These are phyloP conservation scores for Xylaria longipes DNA, from an alignment of 495 filamentous ascomycete species.

Conservation along the genomic window DNA sequence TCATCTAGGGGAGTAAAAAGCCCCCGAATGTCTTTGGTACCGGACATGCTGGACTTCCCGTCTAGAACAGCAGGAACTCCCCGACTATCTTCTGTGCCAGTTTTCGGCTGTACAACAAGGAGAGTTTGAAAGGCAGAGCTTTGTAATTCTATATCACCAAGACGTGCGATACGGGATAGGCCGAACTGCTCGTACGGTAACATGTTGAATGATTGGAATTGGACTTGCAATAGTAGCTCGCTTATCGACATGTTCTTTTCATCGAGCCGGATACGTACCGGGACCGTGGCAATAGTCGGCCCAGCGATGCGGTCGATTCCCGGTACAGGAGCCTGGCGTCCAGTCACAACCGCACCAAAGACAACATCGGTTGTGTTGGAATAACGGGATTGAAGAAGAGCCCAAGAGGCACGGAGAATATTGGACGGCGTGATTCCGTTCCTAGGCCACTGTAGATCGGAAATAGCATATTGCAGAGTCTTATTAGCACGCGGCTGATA, in stretches of 20 bases:
- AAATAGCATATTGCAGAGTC: neutral
- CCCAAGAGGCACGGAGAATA: neutral
- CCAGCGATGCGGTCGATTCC: constrained; percentile 44
- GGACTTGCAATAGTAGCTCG: neutral
- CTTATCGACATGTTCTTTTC: neutral
- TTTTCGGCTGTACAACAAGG: neutral
- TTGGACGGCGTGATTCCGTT: neutral
- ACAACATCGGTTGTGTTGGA: constrained; percentile 40
- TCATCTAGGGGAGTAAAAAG: neutral
- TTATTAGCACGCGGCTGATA: neutral
- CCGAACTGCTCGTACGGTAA: constrained; percentile 1
- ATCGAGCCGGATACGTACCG: constrained; percentile 20
- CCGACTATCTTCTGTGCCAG: neutral
- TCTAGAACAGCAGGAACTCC: neutral
- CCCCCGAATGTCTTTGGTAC: neutral
- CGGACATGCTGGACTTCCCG: neutral
- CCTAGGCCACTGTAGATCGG: neutral
- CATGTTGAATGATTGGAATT: neutral
- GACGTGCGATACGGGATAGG: neutral
- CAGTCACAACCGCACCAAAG: constrained; percentile 51
- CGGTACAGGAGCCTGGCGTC: constrained; percentile 47
- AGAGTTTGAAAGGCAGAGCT: neutral
- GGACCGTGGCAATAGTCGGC: constrained; percentile 30
- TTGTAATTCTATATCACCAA: neutral
- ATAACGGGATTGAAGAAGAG: constrained; percentile 7